Evolutionary conservation across 345 rosid species (phyloP).

Genomic region (Nephelium lappaceum): DNA sequence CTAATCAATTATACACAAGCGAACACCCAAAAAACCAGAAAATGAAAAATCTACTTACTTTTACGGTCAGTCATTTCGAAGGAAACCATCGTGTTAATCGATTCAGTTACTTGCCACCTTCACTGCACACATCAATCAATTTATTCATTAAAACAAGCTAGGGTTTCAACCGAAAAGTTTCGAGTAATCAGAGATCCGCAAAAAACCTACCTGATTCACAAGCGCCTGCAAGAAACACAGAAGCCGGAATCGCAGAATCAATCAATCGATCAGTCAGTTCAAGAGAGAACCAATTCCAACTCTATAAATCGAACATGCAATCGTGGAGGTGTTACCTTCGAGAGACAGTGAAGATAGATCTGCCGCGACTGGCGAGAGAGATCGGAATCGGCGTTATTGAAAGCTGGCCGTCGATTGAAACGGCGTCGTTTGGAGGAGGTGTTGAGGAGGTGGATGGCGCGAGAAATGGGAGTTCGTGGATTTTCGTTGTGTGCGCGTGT

Average conservation of each 20-base stretch:
- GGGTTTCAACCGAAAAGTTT: not conserved
- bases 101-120: not conserved
- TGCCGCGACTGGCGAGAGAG: no score
- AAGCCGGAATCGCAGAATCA: not conserved
- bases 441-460: no score
- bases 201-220: conserved; percentile 11
- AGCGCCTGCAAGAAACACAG: not conserved
- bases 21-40: not conserved
- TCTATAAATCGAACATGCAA: no score
- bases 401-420: no score
- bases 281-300: not conserved
- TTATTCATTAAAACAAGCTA: not conserved
- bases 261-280: not conserved
- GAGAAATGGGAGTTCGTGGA: no score
- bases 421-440: no score
- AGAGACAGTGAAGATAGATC: no score
- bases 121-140: not conserved
- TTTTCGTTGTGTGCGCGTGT: no score
- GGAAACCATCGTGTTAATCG: conserved; percentile 31
- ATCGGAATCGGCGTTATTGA: no score
- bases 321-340: no score
- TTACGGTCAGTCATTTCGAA: conserved; percentile 46
- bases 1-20: not conserved
- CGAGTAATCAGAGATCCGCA: conserved; percentile 5
- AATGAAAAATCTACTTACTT: conserved; percentile 27